Evolutionary conservation across 768 basidiomycete genomes (phyloP), one percentile per base, ranked within the genome.

Genomic region (Suillus placidus): DNA sequence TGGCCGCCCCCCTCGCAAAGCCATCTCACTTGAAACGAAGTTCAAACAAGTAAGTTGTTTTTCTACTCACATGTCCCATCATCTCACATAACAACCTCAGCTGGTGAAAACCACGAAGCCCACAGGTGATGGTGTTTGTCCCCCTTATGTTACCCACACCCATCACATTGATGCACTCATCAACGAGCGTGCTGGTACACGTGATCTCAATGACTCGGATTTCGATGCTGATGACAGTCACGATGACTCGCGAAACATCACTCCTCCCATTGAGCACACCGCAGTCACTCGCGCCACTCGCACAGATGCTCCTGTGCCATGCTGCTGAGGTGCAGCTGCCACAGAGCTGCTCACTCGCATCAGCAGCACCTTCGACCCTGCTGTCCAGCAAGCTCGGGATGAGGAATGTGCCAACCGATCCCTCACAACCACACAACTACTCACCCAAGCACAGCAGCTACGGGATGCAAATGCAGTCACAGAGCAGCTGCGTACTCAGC

Each of bases 101-200:
- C 49, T 75, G 16, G 52, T 73, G 8, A 73, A 68, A 52, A 70
- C 68, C 6, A 71, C 67, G 37, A 74, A 77, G 68, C 72, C 74
- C 47, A 78, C 74, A 0, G 73, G 76, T 1, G 55, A 40, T 58
- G 74, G 68, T 5, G 62, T 69, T 2, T 69, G 69, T 62, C 73
- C 76, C 14, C 64, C 64, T 30, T 57, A 67, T 26, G 63, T 77
- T 12, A 66, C 66, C 4, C 67, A 55, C 18, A 76, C 76, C 2
- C 71, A 76, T 49, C 34, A 62, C 1, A 75, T 77, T 56, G 72
- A 77, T 23, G 38, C 68, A 13, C 60, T 71, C 6, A 77, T 78
- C 34, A 71, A 67, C 35, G 70, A 76, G 42, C 62, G 63, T n/a
- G 71, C 67, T 38, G 71, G 68, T 13, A 71, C 72, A 9, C 43